These are phyloP conservation scores for Albizia julibrissin DNA, from an alignment of 306 rosid genomes.

Conservation along the genomic window DNA sequence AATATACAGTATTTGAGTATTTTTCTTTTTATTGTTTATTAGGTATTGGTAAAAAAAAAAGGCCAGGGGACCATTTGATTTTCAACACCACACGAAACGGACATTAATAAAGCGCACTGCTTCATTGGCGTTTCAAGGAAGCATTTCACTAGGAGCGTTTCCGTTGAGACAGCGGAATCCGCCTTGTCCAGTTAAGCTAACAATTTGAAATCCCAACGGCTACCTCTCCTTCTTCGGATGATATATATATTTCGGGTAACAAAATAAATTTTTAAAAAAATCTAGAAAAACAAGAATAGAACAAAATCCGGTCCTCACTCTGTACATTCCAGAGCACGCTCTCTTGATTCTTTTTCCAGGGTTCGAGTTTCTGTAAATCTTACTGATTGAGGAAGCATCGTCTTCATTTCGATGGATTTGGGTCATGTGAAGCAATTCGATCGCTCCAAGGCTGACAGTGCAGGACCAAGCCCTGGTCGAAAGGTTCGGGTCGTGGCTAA, in stretches of 20 bases:
- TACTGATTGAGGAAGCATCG: neutral
- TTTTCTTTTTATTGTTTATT: too few relatives aligned
- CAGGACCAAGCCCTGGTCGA: slow-evolving; percentile 8
- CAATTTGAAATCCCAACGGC: slow-evolving; percentile 41
- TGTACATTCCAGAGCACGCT: neutral
- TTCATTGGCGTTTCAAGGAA: neutral
- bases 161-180: neutral
- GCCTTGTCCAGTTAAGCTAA: neutral
- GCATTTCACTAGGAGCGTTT: slow-evolving; percentile 3
- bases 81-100: too few relatives aligned
- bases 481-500: slow-evolving; percentile 67
- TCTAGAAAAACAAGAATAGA: neutral
- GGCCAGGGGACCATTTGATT: too few relatives aligned
- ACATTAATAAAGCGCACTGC: slow-evolving; percentile 8
- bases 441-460: neutral
- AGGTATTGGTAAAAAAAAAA: too few relatives aligned
- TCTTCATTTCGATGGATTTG: slow-evolving; percentile 47
- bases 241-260: neutral
- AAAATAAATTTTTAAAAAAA: neutral
- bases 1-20: too few relatives aligned
- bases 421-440: slow-evolving; percentile 27
- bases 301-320: neutral
- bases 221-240: slow-evolving; percentile 18
- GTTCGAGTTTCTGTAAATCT: neutral
- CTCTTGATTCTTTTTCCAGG: neutral